Evolutionary conservation across 2,329 filamentous ascomycete species (phyloP).

Genomic region (Ophiobolus disseminans): DNA sequence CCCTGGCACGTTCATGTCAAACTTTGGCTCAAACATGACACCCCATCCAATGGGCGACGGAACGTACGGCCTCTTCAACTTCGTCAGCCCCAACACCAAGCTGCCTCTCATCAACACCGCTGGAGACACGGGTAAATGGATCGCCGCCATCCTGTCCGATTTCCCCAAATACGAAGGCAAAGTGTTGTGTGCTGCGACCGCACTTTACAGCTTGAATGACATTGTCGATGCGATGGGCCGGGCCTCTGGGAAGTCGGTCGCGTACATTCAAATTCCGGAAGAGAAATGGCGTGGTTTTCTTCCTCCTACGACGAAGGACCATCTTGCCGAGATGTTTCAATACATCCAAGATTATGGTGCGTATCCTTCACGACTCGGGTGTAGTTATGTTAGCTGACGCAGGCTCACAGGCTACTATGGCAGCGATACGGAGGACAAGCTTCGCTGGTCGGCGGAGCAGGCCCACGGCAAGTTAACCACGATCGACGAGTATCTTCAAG

Average conservation of each 20-base stretch:
- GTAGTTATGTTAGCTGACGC: no score
- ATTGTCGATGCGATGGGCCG: slow-evolving; percentile 49
- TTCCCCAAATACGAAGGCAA: slow-evolving; percentile 52
- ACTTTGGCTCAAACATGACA: slow-evolving; percentile 26
- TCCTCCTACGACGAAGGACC: slow-evolving; percentile 7
- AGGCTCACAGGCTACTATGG: no score
- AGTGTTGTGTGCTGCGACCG: slow-evolving; percentile 51
- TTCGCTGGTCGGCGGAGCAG: slow-evolving; percentile 38
- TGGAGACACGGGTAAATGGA: slow-evolving; percentile 52
- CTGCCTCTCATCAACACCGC: slow-evolving; percentile 53
- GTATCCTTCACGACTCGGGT: no score
- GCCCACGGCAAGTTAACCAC: slow-evolving; percentile 42
- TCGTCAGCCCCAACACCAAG: slow-evolving; percentile 15
- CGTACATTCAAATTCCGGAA: slow-evolving; percentile 17
- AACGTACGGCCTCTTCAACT: slow-evolving; percentile 30
- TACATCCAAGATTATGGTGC: slow-evolving; percentile 40
- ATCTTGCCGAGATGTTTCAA: slow-evolving; percentile 12
- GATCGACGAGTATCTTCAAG: slow-evolving; percentile 48
- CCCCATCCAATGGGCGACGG: slow-evolving; percentile 40
- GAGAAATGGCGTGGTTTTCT: slow-evolving; percentile 14
- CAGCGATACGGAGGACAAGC: slow-evolving; percentile 36
- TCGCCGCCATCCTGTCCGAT: slow-evolving; percentile 49
- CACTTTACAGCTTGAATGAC: slow-evolving; percentile 49
- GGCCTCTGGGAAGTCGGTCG: slow-evolving; percentile 45
- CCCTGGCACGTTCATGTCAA: slow-evolving; percentile 19